Percentiles rank a stretch among this genome's conserved stretches.
Conservation (phyloP, 371 early-diverging fungal species). For the Mortierella sp. region DNA sequence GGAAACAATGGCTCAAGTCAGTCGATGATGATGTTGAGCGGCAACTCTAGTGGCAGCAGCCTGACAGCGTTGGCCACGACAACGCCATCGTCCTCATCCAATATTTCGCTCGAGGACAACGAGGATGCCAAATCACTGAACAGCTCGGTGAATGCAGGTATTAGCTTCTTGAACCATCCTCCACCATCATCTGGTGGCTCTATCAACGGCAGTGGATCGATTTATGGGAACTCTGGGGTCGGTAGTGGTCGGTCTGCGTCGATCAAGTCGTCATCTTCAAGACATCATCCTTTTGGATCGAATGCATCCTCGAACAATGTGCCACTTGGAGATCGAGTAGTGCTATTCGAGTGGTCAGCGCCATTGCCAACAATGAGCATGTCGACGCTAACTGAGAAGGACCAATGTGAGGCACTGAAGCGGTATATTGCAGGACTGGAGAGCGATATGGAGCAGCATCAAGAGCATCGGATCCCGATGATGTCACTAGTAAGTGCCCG, state of each 20-base stretch:
- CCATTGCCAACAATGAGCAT: slow-evolving; percentile 28
- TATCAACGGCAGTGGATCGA: slow-evolving; percentile 1
- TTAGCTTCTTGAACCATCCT: slow-evolving; percentile 22
- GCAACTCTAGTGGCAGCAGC: slow-evolving; percentile 11
- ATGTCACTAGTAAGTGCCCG: slow-evolving; percentile 54
- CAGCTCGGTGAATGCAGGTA: slow-evolving; percentile 4
- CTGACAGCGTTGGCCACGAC: not conserved
- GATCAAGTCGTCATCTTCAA: slow-evolving; percentile 34
- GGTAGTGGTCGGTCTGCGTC: slow-evolving; percentile 33
- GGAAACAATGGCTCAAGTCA: not conserved
- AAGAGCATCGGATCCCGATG: slow-evolving; percentile 58
- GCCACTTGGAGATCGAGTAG: slow-evolving; percentile 21
- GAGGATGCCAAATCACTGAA: slow-evolving; percentile 11
- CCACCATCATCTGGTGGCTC: slow-evolving; percentile 7
- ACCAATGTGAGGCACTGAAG: slow-evolving; percentile 59
- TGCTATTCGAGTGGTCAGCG: slow-evolving; percentile 28
- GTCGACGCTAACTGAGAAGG: slow-evolving; percentile 27
- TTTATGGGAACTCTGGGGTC: slow-evolving; percentile 2
- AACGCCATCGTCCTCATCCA: not conserved
- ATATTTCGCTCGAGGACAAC: slow-evolving; percentile 3
- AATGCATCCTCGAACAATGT: slow-evolving; percentile 12
- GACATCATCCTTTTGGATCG: slow-evolving; percentile 3
- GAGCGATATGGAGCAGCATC: slow-evolving; percentile 63
- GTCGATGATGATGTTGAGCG: not conserved
- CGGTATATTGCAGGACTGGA: slow-evolving; percentile 54